Evolutionary conservation across 768 basidiomycete genomes (phyloP).

Genomic region (Phanerochaete carnosa): DNA sequence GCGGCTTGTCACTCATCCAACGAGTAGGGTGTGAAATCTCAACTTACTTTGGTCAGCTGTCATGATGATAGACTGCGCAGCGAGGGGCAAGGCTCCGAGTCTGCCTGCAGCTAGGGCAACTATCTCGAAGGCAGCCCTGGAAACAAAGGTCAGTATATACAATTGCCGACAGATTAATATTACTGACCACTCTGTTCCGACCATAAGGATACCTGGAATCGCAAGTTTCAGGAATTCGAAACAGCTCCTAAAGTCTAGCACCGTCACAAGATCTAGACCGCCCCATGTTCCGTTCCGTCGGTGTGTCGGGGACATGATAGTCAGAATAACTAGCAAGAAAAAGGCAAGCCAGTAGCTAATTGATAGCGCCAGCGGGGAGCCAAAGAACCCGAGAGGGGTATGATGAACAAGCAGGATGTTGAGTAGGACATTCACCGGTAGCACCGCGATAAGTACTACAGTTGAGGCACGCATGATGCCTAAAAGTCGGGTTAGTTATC

Average conservation of each 20-base stretch:
- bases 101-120: constrained; percentile 75
- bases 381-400: constrained; percentile 59
- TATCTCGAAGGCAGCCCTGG: constrained; percentile 79
- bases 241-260: constrained; percentile 49
- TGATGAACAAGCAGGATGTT: constrained; percentile 63
- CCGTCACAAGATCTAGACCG: constrained; percentile 43
- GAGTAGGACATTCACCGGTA: constrained; percentile 61
- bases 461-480: constrained; percentile 78
- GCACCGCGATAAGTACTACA: constrained; percentile 54
- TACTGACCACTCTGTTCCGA: constrained; percentile 74
- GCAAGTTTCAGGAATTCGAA: constrained; percentile 60
- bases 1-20: neutral
- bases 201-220: constrained; percentile 76
- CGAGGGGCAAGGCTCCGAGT: constrained; percentile 62
- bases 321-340: constrained; percentile 45
- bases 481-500: constrained; percentile 20
- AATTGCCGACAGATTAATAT: neutral
- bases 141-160: neutral
- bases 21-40: neutral
- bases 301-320: constrained; percentile 50
- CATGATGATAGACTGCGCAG: constrained; percentile 79
- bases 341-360: constrained; percentile 72
- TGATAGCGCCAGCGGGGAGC: constrained; percentile 65
- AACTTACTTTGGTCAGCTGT: constrained; percentile 69
- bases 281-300: constrained; percentile 61